phyloP scores from a whole-genome alignment of 2,329 filamentous ascomycete genomes.

The Microdochium paspali region DNA sequence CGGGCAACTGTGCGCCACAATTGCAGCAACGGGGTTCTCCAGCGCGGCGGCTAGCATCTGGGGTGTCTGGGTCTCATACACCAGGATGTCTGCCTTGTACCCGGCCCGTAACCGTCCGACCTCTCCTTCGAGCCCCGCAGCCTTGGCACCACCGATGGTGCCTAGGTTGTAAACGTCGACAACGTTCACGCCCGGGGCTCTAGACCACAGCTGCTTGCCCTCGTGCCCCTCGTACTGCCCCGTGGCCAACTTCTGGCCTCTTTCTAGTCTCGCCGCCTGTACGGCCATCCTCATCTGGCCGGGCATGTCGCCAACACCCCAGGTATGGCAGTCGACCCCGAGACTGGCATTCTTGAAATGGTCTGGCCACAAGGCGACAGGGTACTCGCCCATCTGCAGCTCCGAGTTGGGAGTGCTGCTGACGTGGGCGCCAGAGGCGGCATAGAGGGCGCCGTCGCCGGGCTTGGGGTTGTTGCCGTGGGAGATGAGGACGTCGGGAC shows the following conservation, averaged over 20 bases:
- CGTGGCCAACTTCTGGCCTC: slow-evolving; percentile 17
- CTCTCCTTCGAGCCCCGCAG: slow-evolving; percentile 27
- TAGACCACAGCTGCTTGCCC: slow-evolving; percentile 11
- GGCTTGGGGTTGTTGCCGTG: slow-evolving; percentile 23
- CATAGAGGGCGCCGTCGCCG: slow-evolving; percentile 24
- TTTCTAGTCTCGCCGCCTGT: slow-evolving; percentile 9
- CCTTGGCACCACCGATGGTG: slow-evolving; percentile 34
- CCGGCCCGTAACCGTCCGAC: slow-evolving; percentile 35
- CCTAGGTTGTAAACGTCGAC: slow-evolving; percentile 38
- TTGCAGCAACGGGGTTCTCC: slow-evolving; percentile 8
- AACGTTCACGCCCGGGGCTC: slow-evolving; percentile 18
- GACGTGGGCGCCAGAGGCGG: slow-evolving; percentile 22
- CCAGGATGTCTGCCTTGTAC: slow-evolving; percentile 35
- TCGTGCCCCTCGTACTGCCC: background rate
- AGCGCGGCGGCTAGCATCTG: slow-evolving; percentile 7
- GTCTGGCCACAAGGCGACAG: slow-evolving; percentile 22
- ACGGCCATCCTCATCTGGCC: slow-evolving; percentile 22
- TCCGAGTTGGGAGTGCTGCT: slow-evolving; percentile 40
- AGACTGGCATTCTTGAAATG: slow-evolving; percentile 18
- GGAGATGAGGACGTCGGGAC: slow-evolving; percentile 29
- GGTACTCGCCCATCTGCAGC: slow-evolving; percentile 33
- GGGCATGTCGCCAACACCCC: slow-evolving; percentile 17
- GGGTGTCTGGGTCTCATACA: slow-evolving; percentile 26
- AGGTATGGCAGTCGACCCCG: slow-evolving; percentile 24
- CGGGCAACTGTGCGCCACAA: slow-evolving; percentile 8